Evolutionary conservation across 495 filamentous ascomycete genomes (phyloP).

Genomic region (Aspergillus leporis): DNA sequence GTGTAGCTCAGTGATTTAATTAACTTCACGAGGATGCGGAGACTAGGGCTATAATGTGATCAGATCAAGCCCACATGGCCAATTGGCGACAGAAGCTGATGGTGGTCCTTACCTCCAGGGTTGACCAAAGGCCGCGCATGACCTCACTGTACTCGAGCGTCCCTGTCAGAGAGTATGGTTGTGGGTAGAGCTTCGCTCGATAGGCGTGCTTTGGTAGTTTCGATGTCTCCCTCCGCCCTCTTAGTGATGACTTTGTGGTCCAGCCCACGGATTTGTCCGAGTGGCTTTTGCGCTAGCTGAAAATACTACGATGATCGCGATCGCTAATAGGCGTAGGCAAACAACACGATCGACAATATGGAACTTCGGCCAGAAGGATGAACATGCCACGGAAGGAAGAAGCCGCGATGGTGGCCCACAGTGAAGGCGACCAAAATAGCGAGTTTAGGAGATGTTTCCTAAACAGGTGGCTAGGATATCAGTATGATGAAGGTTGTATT

Average conservation of each 20-base stretch:
- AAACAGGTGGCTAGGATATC: background rate
- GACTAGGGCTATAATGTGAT: background rate
- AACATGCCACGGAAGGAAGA: background rate
- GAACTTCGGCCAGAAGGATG: background rate
- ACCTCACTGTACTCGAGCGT: background rate
- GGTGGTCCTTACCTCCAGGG: no score
- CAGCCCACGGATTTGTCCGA: background rate
- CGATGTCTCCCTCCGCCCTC: background rate
- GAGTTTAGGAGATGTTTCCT: background rate
- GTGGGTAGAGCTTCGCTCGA: background rate
- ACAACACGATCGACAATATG: background rate
- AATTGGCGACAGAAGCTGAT: background rate
- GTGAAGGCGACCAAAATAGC: background rate
- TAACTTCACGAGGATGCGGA: background rate
- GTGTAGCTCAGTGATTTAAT: background rate
- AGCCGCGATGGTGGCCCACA: background rate
- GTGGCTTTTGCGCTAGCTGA: background rate
- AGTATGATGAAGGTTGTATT: background rate
- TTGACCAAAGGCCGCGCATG: background rate
- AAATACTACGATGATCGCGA: background rate
- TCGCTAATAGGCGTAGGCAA: background rate
- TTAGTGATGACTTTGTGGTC: background rate
- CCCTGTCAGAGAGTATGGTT: background rate
- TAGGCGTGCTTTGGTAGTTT: background rate
- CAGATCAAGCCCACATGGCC: background rate